Evolutionary conservation across 495 filamentous ascomycete species (phyloP), one percentile per base, ranked within the genome.

Genomic region (Haplographium delicatum): DNA sequence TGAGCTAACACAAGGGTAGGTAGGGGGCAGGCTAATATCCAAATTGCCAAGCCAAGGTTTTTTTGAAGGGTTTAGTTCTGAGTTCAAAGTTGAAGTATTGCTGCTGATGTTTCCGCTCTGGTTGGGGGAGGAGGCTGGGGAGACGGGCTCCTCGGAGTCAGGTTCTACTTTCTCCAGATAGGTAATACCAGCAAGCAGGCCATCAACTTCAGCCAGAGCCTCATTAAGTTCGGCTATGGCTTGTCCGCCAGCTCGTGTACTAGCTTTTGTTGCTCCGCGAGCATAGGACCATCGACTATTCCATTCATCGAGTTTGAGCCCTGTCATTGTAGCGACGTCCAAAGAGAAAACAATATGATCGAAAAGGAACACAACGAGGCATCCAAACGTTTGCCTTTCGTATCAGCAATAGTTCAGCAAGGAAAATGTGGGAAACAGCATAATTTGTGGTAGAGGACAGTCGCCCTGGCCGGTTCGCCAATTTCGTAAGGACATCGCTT

Each of bases 191-290:
- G 47, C 47, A 43, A 51, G 47, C 25, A 51, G 25, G 35, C 47
- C 47, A 18, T 51, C 47, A 43, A 51, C 47, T 34, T 51, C 37
- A 33, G 35, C 47, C 23, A 51, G 34, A 9, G 47, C 47, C 33
- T 30, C 47, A 8, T 6, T 35, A 24, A 51, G 47, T 25, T 51
- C 47, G 23, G 35, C 25, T 19, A 43, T 51, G 27, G 47, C 31
- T 34, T 22, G 37, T 13, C 38, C 37, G 4, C 25, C 19, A 27
- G 47, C 16, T 24, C 15, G 1, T 3, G 42, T n/a, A 16, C 37
- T 51, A 20, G 47, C 47, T 43, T 51, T 51, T 26, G 47, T 51
- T 4, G 47, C 47, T 51, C 47, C 47, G 26, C 47, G 47, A 33
- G 37, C 23, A 31, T 11, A 51, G 3, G 38, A 42, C 47, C 47